Conservation (phyloP, 352 stramenopile species). For the Globisporangium middletonii region DNA sequence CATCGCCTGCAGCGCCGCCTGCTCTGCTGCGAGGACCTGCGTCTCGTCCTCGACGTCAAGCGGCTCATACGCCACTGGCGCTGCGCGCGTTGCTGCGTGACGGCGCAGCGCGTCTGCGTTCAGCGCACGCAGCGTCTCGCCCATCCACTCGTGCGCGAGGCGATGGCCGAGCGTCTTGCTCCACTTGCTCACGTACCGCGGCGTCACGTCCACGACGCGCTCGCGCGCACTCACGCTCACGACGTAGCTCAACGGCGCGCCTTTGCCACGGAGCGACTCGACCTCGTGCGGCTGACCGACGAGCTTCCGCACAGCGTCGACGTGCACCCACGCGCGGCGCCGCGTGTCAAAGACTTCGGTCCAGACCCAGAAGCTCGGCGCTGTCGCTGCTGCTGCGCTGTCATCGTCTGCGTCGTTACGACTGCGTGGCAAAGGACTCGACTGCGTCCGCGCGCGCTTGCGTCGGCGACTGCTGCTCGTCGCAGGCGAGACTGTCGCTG, state of each 20-base stretch:
- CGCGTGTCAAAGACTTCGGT: constrained; percentile 58
- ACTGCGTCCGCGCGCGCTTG: constrained; percentile 6
- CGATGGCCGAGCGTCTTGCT: constrained; percentile 50
- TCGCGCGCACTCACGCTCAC: constrained; percentile 45
- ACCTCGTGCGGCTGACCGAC: constrained; percentile 46
- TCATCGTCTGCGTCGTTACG: neutral
- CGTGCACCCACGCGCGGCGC: constrained; percentile 43
- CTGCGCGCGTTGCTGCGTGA: neutral
- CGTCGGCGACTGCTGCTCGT: neutral
- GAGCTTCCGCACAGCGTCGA: constrained; percentile 44
- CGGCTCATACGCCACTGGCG: neutral
- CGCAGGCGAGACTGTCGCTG: neutral
- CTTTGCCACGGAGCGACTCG: constrained; percentile 39
- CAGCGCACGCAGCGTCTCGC: constrained; percentile 27
- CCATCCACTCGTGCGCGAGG: constrained; percentile 51
- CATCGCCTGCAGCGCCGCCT: constrained; percentile 27
- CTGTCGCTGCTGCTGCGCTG: constrained; percentile 8
- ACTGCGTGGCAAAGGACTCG: neutral
- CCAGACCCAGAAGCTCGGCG: constrained; percentile 50
- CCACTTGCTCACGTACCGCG: constrained; percentile 57
- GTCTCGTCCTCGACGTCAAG: constrained; percentile 8
- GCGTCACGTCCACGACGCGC: constrained; percentile 51
- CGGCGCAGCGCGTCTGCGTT: constrained; percentile 17
- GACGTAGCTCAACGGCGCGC: constrained; percentile 53
- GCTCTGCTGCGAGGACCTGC: constrained; percentile 25